phyloP scores from a whole-genome alignment of 2,329 filamentous ascomycete genomes.

The Neonectria hederae region DNA sequence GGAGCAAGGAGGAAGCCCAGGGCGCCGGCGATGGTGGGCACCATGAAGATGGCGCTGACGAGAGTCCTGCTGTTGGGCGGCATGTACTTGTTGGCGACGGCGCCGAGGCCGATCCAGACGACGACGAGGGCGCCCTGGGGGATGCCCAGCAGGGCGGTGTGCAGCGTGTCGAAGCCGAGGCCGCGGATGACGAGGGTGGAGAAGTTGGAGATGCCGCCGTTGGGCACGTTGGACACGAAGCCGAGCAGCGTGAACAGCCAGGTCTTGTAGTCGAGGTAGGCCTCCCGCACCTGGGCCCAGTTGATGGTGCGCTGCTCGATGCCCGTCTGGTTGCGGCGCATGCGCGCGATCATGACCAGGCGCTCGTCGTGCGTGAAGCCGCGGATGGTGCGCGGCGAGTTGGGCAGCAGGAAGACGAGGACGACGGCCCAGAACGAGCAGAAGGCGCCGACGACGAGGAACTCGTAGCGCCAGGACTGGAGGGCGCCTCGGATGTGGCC shows the following conservation, averaged over 20 bases:
- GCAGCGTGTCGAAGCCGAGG: conserved; percentile 59
- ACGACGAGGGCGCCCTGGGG: conserved; percentile 50
- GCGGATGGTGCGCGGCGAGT: conserved; percentile 64
- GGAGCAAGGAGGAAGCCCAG: conserved; percentile 67
- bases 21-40: conserved; percentile 67
- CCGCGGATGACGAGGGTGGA: conserved; percentile 68
- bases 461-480: conserved; percentile 73
- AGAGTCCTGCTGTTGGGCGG: conserved; percentile 60
- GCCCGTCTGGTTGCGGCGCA: conserved; percentile 67
- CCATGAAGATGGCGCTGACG: conserved; percentile 64
- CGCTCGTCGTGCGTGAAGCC: conserved; percentile 61
- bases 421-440: conserved; percentile 68
- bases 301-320: conserved; percentile 66
- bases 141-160: conserved; percentile 51
- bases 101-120: conserved; percentile 53
- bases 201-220: conserved; percentile 70
- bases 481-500: conserved; percentile 66
- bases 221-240: conserved; percentile 62
- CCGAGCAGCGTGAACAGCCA: conserved; percentile 67
- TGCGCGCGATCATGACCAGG: conserved; percentile 63
- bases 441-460: conserved; percentile 69
- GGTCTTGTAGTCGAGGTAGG: conserved; percentile 66
- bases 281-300: conserved; percentile 63
- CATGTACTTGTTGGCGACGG: conserved; percentile 50
- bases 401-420: conserved; percentile 65